Percentiles rank a stretch among this genome's conserved stretches.
phyloP scores from a whole-genome alignment of 2,329 filamentous ascomycete species.

The Pseudocercospora ulei region DNA sequence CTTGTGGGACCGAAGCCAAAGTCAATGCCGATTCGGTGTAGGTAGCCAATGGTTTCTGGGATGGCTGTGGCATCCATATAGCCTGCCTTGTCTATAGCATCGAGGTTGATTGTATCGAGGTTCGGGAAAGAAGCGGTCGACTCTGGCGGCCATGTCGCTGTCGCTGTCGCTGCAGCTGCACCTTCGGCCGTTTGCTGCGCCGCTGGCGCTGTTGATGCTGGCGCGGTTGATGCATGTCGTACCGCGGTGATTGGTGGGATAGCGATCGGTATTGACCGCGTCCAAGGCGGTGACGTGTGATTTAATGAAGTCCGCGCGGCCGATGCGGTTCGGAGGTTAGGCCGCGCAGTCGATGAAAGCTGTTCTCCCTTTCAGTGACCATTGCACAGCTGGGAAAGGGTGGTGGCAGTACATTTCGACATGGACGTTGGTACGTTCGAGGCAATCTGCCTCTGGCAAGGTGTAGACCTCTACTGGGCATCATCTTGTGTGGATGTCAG shows the following conservation, averaged over 20 bases:
- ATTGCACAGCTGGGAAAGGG: background rate
- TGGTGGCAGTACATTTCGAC: conserved; percentile 25
- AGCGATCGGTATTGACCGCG: conserved; percentile 14
- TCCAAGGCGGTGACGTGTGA: conserved; percentile 14
- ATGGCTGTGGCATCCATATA: conserved; percentile 35
- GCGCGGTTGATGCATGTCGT: conserved; percentile 29
- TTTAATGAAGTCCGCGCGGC: conserved; percentile 8
- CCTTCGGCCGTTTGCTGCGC: conserved; percentile 21
- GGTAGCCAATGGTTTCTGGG: conserved; percentile 69
- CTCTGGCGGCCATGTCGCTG: conserved; percentile 25
- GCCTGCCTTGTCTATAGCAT: conserved; percentile 28
- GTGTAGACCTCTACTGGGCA: conserved; percentile 43
- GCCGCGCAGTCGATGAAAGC: conserved; percentile 26
- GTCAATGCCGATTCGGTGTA: conserved; percentile 73
- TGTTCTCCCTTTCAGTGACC: conserved; percentile 9
- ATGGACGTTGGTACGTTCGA: conserved; percentile 23
- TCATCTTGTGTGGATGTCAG: conserved; percentile 31
- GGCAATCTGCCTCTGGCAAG: conserved; percentile 28
- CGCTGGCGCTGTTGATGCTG: conserved; percentile 31
- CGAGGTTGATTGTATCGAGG: conserved; percentile 33
- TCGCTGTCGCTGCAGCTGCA: conserved; percentile 29
- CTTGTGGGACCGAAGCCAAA: conserved; percentile 74
- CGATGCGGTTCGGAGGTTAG: conserved; percentile 14
- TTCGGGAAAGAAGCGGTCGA: conserved; percentile 25
- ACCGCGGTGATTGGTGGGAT: conserved; percentile 19